Evolutionary conservation across 192 early-diverging fungal species (phyloP), one percentile per base, ranked within the genome.

Genomic region (Coemansia sp.): DNA sequence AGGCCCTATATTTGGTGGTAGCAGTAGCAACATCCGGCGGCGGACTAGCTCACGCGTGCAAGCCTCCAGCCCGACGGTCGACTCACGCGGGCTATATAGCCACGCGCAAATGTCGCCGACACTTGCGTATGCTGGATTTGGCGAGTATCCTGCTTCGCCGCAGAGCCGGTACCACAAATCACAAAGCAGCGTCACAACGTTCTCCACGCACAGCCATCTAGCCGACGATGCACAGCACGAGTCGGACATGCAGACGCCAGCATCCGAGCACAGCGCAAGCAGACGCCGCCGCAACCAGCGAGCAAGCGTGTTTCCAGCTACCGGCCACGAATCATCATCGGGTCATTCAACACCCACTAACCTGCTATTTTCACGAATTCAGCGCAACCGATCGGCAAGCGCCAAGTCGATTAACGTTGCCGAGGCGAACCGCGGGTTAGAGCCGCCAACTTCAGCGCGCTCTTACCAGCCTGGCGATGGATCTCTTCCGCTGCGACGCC

Each of bases 281-380:
- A 30, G 47, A 22, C 48, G 46, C 34, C 25, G 35, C 5, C 45
- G 50, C 48, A 57, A 40, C n/a, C 52, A 32, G 36, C 64, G 52
- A n/a, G 48, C 53, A 3, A 6, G 43, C 0, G 54, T 29, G 27
- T 56, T 55, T n/a, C 60, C 56, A 2, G 10, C 53, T 0, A 48
- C 32, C 25, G 17, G 42, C 36, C 52, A 62, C 1, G 70, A 58
- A 9, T 65, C 55, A 1, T 66, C 62, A 2, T 73, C 70, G 0
- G 70, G 70, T 2, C 55, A 49, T n/a, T 73, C 70, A 8, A 66
- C 70, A 8, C 59, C 70, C 20, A 54, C 39, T 14, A 49, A 53
- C 15, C 25, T 52, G 19, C 30, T 60, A 8, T 72, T 65, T 23
- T 44, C 70, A 15, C 39, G 43, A 20, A 27, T 60, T 11, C 62